Percentiles rank a stretch among this genome's conserved stretches.
Evolutionary conservation across 305 asterid species (phyloP).

Genomic region (Euphrasia arctica): DNA sequence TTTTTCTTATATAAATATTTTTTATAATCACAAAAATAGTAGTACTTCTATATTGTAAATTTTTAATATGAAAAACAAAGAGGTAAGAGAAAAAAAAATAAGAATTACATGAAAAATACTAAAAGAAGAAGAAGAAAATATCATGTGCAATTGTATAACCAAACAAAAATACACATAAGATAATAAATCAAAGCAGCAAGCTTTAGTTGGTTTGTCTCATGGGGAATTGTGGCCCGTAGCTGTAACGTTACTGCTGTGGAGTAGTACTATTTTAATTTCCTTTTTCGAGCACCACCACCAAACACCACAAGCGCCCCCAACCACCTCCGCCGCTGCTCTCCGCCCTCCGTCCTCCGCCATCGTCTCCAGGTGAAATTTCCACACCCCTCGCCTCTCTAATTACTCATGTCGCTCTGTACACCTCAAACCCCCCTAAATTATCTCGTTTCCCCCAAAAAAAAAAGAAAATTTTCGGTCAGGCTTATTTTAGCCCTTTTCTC

Average conservation of each 20-base stretch:
- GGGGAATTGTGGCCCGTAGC: constrained; percentile 39
- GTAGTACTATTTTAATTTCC: neutral
- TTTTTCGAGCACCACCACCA: constrained; percentile 19
- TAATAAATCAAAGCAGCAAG: constrained; percentile 3
- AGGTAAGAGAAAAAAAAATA: neutral
- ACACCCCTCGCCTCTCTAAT: constrained; percentile 1
- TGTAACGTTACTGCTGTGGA: constrained; percentile 26
- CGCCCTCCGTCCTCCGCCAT: constrained; percentile 27
- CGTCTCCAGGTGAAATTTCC: constrained; percentile 24
- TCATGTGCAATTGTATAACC: neutral
- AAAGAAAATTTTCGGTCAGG: constrained; percentile 21
- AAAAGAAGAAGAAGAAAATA: neutral
- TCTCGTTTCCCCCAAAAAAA: constrained; percentile 16
- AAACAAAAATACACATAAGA: constrained; percentile 19
- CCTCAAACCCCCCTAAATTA: constrained; percentile 23
- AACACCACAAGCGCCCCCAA: constrained; percentile 20
- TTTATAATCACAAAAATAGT: no score
- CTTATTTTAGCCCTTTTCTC: constrained; percentile 14
- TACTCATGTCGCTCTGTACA: neutral
- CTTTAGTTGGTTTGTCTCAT: constrained; percentile 26
- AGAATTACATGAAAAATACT: neutral
- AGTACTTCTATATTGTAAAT: neutral
- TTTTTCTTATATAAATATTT: no score
- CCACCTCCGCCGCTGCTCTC: constrained; percentile 19
- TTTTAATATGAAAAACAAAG: neutral